Evolutionary conservation across 768 basidiomycete genomes (phyloP), one percentile per base, ranked within the genome.

Genomic region (Mycena galericulata): DNA sequence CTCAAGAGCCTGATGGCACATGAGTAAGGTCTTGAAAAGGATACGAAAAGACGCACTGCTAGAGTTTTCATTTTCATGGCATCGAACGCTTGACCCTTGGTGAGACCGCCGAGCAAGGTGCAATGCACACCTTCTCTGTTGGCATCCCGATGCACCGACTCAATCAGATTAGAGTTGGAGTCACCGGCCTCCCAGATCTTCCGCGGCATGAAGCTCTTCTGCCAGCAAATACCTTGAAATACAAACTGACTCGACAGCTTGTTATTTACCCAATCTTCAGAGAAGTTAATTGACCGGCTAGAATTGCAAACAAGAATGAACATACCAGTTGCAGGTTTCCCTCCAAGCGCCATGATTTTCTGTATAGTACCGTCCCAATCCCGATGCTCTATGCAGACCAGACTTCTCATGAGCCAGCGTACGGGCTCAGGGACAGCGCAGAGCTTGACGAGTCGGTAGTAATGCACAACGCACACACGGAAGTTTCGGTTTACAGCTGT

Each of bases 351-450:
- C 38, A 54, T 11, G n/a, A 76, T 76, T 14, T n/a, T 47, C 6
- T 59, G 10, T 14, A 75, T 29, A 30, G 74, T 72, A 11, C 60
- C 62, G 15, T 73, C 62, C 70, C 74, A 76, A 29, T 73, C 50
- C 12, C n/a, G 24, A 43, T 77, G 75, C 46, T 41, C 41, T 27
- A 74, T 51, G 47, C 75, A 76, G 2, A 65, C 50, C 7, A 77
- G 49, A 49, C 72, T 70, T 15, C 70, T 55, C 76, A 77, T 76
- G 3, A 67, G 20, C 22, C 70, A 27, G 4, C 60, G 29, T 8
- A 74, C 63, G 3, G 62, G 34, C 4, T 77, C 74, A 15, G 71
- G 8, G 1, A 74, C 69, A 4, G 59, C 8, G 41, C 59, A 68
- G 20, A 56, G 54, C 9, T 54, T 34, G 17, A 77, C 72, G 40